Percentiles rank a stretch among this genome's conserved stretches.
Evolutionary conservation across 495 filamentous ascomycete genomes (phyloP).

Genomic region (Tetracladium marchalianum): DNA sequence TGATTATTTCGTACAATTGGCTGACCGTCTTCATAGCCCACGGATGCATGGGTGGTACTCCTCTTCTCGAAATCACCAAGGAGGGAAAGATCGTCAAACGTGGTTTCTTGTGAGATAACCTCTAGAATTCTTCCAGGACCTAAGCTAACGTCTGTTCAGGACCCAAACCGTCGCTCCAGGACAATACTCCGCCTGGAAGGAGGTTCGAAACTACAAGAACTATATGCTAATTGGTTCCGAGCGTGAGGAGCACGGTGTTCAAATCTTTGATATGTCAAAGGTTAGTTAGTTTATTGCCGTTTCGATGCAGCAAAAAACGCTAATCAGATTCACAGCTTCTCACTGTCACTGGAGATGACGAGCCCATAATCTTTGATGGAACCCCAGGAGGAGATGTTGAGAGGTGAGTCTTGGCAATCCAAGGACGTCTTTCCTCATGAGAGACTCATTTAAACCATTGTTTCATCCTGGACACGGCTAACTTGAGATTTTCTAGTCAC

Average conservation of each 20-base stretch:
- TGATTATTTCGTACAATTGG: too few relatives aligned
- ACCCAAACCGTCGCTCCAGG: neutral
- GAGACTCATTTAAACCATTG: neutral
- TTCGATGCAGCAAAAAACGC: neutral
- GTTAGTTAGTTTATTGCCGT: neutral
- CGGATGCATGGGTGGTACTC: slow-evolving; percentile 44
- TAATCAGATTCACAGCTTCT: slow-evolving; percentile 1
- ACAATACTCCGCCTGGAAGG: slow-evolving; percentile 6
- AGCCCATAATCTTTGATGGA: slow-evolving; percentile 1
- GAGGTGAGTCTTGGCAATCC: too few relatives aligned
- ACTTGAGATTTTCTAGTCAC: slow-evolving; percentile 29
- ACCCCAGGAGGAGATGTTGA: too few relatives aligned
- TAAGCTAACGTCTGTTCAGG: neutral
- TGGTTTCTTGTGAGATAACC: slow-evolving; percentile 35
- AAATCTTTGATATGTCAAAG: slow-evolving; percentile 11
- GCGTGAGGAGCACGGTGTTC: slow-evolving; percentile 1
- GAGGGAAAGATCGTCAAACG: slow-evolving; percentile 38
- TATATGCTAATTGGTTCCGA: slow-evolving; percentile 11
- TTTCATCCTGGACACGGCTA: slow-evolving; percentile 1
- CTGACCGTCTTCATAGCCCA: slow-evolving; percentile 20
- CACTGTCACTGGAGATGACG: neutral
- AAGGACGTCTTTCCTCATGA: too few relatives aligned
- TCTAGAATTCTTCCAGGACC: neutral
- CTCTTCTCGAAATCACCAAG: slow-evolving; percentile 42
- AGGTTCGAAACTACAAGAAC: slow-evolving; percentile 8